These are phyloP conservation scores for Colletotrichum australisinense DNA, from an alignment of 2,329 filamentous ascomycete species.

Conservation along the genomic window DNA sequence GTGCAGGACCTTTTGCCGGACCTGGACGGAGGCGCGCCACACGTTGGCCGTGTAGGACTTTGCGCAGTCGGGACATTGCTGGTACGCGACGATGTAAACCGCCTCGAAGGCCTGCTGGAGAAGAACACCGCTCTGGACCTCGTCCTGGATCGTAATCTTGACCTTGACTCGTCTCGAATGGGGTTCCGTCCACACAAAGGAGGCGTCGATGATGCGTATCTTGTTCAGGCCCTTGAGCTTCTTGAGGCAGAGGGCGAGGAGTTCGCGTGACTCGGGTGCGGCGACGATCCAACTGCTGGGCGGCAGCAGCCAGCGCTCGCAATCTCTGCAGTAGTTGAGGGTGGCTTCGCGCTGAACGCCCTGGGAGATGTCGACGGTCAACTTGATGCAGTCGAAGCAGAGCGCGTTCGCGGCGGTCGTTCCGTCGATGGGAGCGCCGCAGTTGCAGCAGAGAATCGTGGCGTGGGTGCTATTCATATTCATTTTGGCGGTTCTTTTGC, in stretches of 20 bases:
- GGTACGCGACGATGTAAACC: constrained; percentile 87
- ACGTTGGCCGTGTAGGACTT: constrained; percentile 98
- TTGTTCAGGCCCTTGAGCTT: constrained; percentile 88
- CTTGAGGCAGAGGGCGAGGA: constrained; percentile 90
- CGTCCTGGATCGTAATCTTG: constrained; percentile 91
- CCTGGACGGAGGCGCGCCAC: constrained; percentile 93
- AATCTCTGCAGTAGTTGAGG: constrained; percentile 92
- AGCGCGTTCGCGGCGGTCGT: constrained; percentile 87
- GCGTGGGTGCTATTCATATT: constrained; percentile 13
- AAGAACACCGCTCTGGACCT: constrained; percentile 70
- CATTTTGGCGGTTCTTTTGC: constrained; percentile 3
- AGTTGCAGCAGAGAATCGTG: constrained; percentile 93
- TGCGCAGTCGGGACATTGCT: constrained; percentile 94
- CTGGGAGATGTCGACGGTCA: constrained; percentile 91
- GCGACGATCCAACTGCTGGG: constrained; percentile 89
- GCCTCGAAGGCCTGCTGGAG: constrained; percentile 97
- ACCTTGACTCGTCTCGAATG: constrained; percentile 93
- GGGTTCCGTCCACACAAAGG: constrained; percentile 98
- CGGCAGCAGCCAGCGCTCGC: constrained; percentile 92
- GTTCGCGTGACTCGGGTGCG: constrained; percentile 86
- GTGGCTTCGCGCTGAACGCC: constrained; percentile 92
- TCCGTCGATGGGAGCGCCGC: constrained; percentile 94
- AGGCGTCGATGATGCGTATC: constrained; percentile 94
- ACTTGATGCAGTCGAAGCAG: constrained; percentile 95
- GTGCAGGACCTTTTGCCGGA: constrained; percentile 96